Evolutionary conservation across 2,329 filamentous ascomycete species (phyloP).

Genomic region (Meredithiella fracta): DNA sequence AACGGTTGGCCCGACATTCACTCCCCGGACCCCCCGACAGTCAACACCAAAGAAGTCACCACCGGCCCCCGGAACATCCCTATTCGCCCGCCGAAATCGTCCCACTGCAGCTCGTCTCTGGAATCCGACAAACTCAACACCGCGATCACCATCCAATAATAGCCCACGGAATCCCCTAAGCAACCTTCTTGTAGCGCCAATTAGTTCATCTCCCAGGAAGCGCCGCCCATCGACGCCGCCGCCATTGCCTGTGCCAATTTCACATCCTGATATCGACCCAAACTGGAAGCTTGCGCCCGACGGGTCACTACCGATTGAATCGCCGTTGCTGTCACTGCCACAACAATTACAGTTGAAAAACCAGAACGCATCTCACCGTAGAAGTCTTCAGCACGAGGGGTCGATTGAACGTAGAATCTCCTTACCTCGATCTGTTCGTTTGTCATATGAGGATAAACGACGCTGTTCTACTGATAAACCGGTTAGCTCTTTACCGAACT

Average conservation of each 20-base stretch:
- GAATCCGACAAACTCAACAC: slow-evolving; percentile 46
- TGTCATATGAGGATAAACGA: slow-evolving; percentile 35
- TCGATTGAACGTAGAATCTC: slow-evolving; percentile 31
- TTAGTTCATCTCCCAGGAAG: slow-evolving; percentile 18
- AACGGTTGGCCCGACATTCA: slow-evolving; percentile 4
- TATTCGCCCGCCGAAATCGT: slow-evolving; percentile 22
- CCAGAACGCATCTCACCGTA: slow-evolving; percentile 22
- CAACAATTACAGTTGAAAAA: slow-evolving; percentile 33
- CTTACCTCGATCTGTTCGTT: slow-evolving; percentile 36
- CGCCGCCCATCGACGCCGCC: slow-evolving; percentile 38
- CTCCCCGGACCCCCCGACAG: slow-evolving; percentile 1
- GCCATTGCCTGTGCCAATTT: slow-evolving; percentile 34
- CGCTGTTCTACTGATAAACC: neutral
- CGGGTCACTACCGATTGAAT: slow-evolving; percentile 28
- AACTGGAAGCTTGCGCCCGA: slow-evolving; percentile 22
- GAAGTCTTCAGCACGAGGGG: slow-evolving; percentile 36
- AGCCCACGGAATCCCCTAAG: slow-evolving; percentile 12
- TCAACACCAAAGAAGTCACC: neutral
- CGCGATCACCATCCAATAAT: slow-evolving; percentile 22
- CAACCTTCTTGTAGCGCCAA: neutral
- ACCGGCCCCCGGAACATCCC: neutral
- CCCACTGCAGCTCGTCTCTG: slow-evolving; percentile 36
- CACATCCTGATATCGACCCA: slow-evolving; percentile 27
- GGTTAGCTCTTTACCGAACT: neutral
- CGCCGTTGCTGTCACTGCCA: slow-evolving; percentile 34